A percentile compares a stretch with the other conserved stretches of the same genome.
Evolutionary conservation across 2,329 filamentous ascomycete genomes (phyloP).

Genomic region (Calonectria honghensis): DNA sequence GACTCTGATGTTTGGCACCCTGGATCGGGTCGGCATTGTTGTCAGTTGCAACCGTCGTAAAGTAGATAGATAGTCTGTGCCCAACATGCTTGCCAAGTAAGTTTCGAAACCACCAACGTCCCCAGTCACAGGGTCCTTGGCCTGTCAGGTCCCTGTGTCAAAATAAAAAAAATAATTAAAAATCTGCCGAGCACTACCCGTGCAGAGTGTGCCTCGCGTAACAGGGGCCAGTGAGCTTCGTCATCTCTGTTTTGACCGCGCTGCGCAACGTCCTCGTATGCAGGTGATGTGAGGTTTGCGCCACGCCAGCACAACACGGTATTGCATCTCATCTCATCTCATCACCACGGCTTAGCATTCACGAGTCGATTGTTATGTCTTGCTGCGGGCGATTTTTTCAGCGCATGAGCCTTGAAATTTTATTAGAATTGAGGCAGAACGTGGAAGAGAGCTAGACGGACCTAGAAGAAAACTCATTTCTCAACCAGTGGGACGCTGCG

Average conservation of each 20-base stretch:
- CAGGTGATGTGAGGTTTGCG: slow-evolving; percentile 2
- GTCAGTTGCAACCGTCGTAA: neutral
- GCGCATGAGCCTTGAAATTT: neutral
- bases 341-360: neutral
- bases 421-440: slow-evolving; percentile 24
- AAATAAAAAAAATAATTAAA: slow-evolving; percentile 9
- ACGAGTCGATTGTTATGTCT: slow-evolving; percentile 6
- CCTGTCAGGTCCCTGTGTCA: slow-evolving; percentile 28
- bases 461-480: slow-evolving; percentile 36
- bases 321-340: slow-evolving; percentile 7
- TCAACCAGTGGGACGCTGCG: slow-evolving; percentile 31
- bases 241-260: slow-evolving; percentile 17
- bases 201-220: slow-evolving; percentile 26
- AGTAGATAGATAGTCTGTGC: slow-evolving; percentile 20
- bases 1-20: slow-evolving; percentile 21
- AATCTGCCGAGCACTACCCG: slow-evolving; percentile 18
- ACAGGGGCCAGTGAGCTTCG: slow-evolving; percentile 27
- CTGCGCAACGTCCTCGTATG: neutral
- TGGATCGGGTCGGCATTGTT: slow-evolving; percentile 11
- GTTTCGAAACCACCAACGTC: slow-evolving; percentile 29
- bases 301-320: slow-evolving; percentile 9
- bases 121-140: slow-evolving; percentile 8
- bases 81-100: slow-evolving; percentile 4
- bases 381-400: neutral
- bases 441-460: slow-evolving; percentile 6